Conservation (phyloP, 1,284 basidiomycete genomes). For the Ustilago cynodontis region DNA sequence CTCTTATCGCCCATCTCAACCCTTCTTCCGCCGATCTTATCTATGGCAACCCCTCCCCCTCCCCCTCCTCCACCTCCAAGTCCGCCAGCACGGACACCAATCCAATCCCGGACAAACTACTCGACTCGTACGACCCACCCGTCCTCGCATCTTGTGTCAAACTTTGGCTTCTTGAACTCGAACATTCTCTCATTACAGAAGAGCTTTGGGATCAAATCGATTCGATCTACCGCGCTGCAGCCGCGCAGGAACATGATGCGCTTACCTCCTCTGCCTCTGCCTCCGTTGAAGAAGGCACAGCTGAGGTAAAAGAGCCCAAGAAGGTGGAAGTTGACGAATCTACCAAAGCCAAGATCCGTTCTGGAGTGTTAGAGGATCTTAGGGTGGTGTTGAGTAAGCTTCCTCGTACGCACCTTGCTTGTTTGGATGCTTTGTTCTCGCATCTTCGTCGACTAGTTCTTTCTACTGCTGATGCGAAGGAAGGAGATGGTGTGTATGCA, state of each 20-base stretch:
- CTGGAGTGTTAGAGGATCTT: conserved; percentile 77
- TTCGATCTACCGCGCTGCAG: conserved; percentile 62
- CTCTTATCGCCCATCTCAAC: conserved; percentile 74
- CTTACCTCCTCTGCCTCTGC: conserved; percentile 28
- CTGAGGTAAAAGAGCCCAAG: background rate
- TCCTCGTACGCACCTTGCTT: conserved; percentile 83
- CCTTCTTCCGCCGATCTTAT: conserved; percentile 41
- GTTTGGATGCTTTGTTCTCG: conserved; percentile 82
- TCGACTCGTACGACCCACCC: conserved; percentile 83
- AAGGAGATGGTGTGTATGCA: conserved; percentile 81
- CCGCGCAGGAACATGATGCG: conserved; percentile 55
- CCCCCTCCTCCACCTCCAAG: too few species aligned
- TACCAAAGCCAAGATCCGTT: conserved; percentile 75
- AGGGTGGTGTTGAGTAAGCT: conserved; percentile 78
- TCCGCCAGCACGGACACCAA: conserved; percentile 14
- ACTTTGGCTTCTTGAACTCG: conserved; percentile 75
- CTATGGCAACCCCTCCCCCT: conserved; percentile 39
- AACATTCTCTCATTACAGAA: conserved; percentile 55
- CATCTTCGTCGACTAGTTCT: conserved; percentile 82
- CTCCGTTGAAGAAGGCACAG: conserved; percentile 8
- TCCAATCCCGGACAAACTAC: conserved; percentile 73
- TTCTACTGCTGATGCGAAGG: conserved; percentile 72
- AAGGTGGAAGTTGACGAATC: conserved; percentile 80
- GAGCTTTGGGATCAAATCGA: conserved; percentile 65
- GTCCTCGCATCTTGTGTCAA: conserved; percentile 86